Evolutionary conservation across 768 basidiomycete genomes (phyloP).

Genomic region (Artomyces pyxidatus): DNA sequence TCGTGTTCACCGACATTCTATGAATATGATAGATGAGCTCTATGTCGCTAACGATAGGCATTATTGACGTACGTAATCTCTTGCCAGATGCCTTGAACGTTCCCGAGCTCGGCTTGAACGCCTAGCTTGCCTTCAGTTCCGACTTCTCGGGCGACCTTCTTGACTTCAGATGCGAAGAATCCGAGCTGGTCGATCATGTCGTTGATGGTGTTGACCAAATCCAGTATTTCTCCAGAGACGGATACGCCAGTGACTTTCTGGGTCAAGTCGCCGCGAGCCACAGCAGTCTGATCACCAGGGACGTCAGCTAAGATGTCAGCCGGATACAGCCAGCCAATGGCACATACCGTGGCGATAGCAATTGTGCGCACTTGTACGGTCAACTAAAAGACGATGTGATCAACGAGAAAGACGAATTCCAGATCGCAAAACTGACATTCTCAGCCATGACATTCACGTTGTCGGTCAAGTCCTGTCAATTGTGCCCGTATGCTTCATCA

Average conservation of each 20-base stretch:
- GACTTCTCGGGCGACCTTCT: slow-evolving; percentile 94
- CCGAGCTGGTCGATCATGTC: slow-evolving; percentile 68
- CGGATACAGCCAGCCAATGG: not conserved
- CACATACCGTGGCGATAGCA: slow-evolving; percentile 78
- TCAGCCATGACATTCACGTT: slow-evolving; percentile 95
- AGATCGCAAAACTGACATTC: slow-evolving; percentile 46
- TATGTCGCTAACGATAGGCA: not conserved
- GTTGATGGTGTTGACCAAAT: slow-evolving; percentile 95
- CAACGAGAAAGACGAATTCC: slow-evolving; percentile 1
- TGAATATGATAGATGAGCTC: slow-evolving; percentile 5
- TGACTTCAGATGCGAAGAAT: slow-evolving; percentile 73
- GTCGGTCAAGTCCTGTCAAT: slow-evolving; percentile 73
- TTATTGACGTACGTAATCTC: slow-evolving; percentile 78
- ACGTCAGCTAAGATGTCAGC: not conserved
- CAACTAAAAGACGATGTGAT: slow-evolving; percentile 37
- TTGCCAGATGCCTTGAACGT: slow-evolving; percentile 97
- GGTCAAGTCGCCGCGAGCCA: slow-evolving; percentile 88
- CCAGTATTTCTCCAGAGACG: slow-evolving; percentile 94
- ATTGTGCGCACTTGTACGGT: slow-evolving; percentile 92
- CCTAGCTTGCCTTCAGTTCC: slow-evolving; percentile 98
- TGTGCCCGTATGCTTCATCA: slow-evolving; percentile 2
- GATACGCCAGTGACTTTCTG: slow-evolving; percentile 90
- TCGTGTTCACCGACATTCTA: slow-evolving; percentile 93
- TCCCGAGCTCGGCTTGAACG: slow-evolving; percentile 94
- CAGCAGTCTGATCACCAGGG: slow-evolving; percentile 59